Evolutionary conservation across 345 rosid species (phyloP), one percentile per base, ranked within the genome.

Genomic region (Melastoma malabathricum): DNA sequence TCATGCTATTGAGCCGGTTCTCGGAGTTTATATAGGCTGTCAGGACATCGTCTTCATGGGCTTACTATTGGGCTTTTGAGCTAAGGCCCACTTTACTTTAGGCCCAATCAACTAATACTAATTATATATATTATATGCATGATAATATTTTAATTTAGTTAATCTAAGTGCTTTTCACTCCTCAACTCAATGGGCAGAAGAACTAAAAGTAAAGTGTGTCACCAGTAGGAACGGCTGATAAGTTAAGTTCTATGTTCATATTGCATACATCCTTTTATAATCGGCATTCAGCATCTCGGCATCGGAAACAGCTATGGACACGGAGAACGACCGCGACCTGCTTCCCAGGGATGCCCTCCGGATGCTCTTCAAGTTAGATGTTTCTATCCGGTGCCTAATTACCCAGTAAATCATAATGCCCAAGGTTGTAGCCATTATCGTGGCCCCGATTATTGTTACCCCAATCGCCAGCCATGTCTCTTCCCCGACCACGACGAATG

Each of bases 371-470:
- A 57, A 10, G 29, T 57, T 57, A 0, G 47, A 17, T n/a, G 55
- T 22, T 39, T 58, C 61, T 4, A 58, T 58, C 48, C 61, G 25
- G 31, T 58, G 55, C 55, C 55, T n/a, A 16, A 58, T 43, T 20
- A 58, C 61, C 61, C 61, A 58, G 43, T 58, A 58, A 38, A 19
- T 31, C 61, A 58, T 49, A 2, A 54, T 58, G 5, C 55, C 54
- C 12, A 58, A 25, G 3, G 61, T 58, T 1, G 61, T 20, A 3
- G 50, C 61, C 61, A 58, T 58, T 19, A 58, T 58, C 1, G 54
- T 31, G 10, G 61, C 23, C 4, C 61, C 61, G 12, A 58, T 58
- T 5, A 58, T 20, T 10, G 52, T 58, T n/a, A 58, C 61, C 17
- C 54, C 54, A 4, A 58, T 15, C 0, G 61, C 61, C 39, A 49